Base-by-base conservation (phyloP, 352 stramenopile species). In the Phytopythium mirpurense region DNA sequence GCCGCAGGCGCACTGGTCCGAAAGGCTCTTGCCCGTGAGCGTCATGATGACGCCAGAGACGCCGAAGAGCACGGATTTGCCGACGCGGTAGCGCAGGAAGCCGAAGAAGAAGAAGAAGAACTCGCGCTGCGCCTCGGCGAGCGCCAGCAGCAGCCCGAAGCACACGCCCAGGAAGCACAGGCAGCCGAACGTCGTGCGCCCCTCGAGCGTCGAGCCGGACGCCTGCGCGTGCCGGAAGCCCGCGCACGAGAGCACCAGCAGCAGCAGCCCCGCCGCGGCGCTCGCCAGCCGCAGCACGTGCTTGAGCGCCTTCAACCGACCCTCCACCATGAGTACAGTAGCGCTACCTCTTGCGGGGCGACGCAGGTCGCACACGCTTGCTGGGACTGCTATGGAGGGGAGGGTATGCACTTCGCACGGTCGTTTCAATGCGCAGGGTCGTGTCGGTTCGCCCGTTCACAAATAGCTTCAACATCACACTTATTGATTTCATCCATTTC, bases 91-190 rank as follows among this genome's bases (percentile, higher is more conserved):
- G 15, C 81, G 74, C 62, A 91, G 69, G 53, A 90, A 91, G 29
- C 81, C 81, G 36, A 91, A 91, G 62, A 89, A 76, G 60, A 83
- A 88, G 70, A 86, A 90, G 54, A 90, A 91, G 14, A 62, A 45
- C 45, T 83, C 74, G 65, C 62, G 85, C 44, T 76, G 72, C 51
- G 63, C 61, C 63, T 91, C 81, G 7, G 63, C 74, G n/a, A 89
- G 70, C 14, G 72, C 56, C 1, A 91, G 60, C 6, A 90, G 48
- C 23, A 70, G 35, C 6, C 81, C 78, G 61, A 90, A 90, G 55
- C 73, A 76, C 21, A 77, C 64, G 27, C 76, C 81, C 32, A 89
- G 61, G 57, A 91, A 84, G 62, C 80, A 88, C 47, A 91, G 69
- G 56, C 81, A 91, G 12, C 76, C 76, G 40, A 88, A 86, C 43